These are phyloP conservation scores for Houttuynia cordata DNA, from an alignment of 164 flowering plant species.

Conservation along the genomic window DNA sequence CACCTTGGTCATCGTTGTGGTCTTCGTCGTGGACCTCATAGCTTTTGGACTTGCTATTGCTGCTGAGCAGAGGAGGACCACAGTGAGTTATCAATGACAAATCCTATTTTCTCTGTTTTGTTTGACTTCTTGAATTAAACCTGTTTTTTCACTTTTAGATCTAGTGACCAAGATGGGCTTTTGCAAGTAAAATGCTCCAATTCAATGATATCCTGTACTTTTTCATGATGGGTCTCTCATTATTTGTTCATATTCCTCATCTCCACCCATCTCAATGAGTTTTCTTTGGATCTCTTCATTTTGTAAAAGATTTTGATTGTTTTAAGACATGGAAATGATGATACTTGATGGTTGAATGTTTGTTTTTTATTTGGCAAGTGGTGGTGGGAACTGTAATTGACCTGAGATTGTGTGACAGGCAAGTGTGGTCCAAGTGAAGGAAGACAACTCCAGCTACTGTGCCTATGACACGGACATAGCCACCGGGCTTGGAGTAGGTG, in stretches of 20 bases:
- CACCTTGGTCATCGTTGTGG: slow-evolving; percentile 35
- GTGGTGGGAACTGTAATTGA: neutral
- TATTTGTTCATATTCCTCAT: neutral
- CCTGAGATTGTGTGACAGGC: slow-evolving; percentile 36
- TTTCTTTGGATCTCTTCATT: neutral
- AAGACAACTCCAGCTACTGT: slow-evolving; percentile 40
- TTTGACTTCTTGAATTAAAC: neutral
- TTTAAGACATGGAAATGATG: neutral
- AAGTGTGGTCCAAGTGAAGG: slow-evolving; percentile 19
- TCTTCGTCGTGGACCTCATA: slow-evolving; percentile 56
- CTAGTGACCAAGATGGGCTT: neutral
- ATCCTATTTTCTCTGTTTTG: neutral
- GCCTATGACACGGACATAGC: slow-evolving; percentile 81
- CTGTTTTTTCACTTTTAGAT: neutral
- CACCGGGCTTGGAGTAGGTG: slow-evolving; percentile 73
- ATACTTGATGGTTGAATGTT: neutral
- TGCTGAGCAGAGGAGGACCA: slow-evolving; percentile 78
- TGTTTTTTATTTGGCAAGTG: neutral
- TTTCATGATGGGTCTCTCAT: too few species aligned
- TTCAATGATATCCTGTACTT: too few species aligned
- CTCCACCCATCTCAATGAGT: neutral
- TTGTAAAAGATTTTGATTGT: neutral
- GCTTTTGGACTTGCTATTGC: slow-evolving; percentile 79
- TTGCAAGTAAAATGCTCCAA: too few species aligned
- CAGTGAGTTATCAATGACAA: slow-evolving; percentile 25